Conservation (phyloP, 257 asterid genomes). For the Lantana camara region DNA sequence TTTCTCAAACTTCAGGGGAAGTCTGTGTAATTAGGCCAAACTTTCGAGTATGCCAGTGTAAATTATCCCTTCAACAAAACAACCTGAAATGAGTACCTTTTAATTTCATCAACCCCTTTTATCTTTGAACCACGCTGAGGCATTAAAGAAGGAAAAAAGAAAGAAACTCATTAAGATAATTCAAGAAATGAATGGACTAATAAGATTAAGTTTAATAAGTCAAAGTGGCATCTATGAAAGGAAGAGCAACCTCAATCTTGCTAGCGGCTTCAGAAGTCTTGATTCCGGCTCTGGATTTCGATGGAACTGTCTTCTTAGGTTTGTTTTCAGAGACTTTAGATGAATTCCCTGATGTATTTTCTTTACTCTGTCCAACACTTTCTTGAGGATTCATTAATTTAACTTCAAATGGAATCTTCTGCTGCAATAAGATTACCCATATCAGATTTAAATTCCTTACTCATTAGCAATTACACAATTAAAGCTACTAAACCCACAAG, state of each 20-base stretch:
- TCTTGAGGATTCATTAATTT: constrained; percentile 28
- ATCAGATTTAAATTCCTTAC: too few species aligned
- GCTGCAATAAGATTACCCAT: constrained; percentile 33
- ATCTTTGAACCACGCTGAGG: constrained; percentile 40
- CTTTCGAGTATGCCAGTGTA: too few species aligned
- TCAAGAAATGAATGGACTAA: neutral
- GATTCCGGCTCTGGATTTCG: constrained; percentile 34
- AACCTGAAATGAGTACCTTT: constrained; percentile 50
- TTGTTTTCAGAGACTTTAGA: constrained; percentile 30
- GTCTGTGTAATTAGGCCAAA: too few species aligned
- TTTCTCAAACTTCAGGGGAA: too few species aligned
- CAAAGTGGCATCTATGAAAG: neutral
- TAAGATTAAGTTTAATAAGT: neutral
- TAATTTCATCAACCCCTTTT: constrained; percentile 31
- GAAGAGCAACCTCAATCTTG: constrained; percentile 41
- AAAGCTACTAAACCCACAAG: neutral
- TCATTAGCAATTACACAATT: neutral
- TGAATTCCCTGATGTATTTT: constrained; percentile 30
- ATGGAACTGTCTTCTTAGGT: constrained; percentile 34
- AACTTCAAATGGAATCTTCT: constrained; percentile 25
- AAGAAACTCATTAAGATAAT: neutral
- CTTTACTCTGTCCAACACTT: constrained; percentile 31
- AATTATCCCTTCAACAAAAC: too few species aligned
- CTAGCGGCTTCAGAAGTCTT: constrained; percentile 24
- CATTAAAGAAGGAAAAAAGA: neutral